Conservation (phyloP, 108 stramenopile genomes). For the Schizochytrium sp. region DNA sequence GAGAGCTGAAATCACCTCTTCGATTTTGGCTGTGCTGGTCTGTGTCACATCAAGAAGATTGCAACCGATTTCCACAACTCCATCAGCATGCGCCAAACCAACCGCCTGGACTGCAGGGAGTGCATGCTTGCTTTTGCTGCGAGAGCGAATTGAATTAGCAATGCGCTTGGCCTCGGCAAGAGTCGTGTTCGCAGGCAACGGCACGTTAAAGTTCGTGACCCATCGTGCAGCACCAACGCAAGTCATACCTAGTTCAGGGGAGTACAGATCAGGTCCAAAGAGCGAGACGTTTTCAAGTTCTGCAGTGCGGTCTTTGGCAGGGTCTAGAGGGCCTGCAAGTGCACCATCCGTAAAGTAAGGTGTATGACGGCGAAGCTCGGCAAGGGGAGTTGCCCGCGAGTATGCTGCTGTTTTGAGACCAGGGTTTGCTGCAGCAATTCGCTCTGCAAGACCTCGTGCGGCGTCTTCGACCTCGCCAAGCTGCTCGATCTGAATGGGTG, state of each 20-base stretch:
- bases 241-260: not conserved
- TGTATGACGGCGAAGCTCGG: not conserved
- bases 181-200: not conserved
- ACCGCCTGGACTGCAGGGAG: slow-evolving; percentile 7
- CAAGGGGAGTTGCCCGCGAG: not conserved
- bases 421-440: not conserved
- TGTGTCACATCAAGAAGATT: not conserved
- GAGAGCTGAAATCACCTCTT: not conserved
- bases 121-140: not conserved
- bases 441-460: not conserved
- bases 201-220: slow-evolving; percentile 29
- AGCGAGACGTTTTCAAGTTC: not conserved
- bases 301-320: not conserved
- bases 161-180: slow-evolving; percentile 31
- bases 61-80: slow-evolving; percentile 2
- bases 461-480: not conserved
- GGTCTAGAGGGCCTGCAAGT: not conserved
- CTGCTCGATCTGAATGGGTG: not conserved
- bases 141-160: not conserved
- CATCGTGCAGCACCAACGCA: slow-evolving; percentile 15
- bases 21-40: not conserved
- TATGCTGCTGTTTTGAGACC: slow-evolving; percentile 14
- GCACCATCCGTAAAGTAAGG: slow-evolving; percentile 32
- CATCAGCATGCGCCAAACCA: not conserved
- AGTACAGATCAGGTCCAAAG: not conserved